phyloP scores from a whole-genome alignment of 768 basidiomycete genomes.

The Suillus brevipes region DNA sequence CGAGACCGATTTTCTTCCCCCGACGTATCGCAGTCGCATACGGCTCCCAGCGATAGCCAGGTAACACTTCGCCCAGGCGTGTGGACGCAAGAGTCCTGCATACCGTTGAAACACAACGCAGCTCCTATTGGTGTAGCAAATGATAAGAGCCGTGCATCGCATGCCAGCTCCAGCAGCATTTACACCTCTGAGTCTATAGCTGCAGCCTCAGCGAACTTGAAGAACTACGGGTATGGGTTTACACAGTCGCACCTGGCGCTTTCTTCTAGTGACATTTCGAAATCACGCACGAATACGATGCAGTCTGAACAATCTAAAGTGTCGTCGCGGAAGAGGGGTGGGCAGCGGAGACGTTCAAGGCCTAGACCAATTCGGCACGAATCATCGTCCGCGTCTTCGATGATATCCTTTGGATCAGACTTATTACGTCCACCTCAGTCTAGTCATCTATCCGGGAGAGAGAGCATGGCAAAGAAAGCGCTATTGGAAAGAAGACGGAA shows the following conservation, averaged over 20 bases:
- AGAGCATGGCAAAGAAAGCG: constrained; percentile 25
- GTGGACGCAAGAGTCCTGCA: constrained; percentile 17
- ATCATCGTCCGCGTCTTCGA: constrained; percentile 28
- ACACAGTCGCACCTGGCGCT: constrained; percentile 12
- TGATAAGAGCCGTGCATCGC: constrained; percentile 4
- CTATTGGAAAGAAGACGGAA: constrained; percentile 29
- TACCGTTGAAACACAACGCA: constrained; percentile 12
- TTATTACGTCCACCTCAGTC: background rate
- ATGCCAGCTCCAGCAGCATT: constrained; percentile 20
- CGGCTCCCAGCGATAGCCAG: constrained; percentile 8
- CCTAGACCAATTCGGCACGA: constrained; percentile 21
- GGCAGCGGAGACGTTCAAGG: constrained; percentile 7
- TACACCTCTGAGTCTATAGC: constrained; percentile 27
- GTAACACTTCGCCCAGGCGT: constrained; percentile 11
- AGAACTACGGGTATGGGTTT: constrained; percentile 25
- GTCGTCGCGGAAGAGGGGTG: background rate
- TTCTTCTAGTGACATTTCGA: constrained; percentile 6
- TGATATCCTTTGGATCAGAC: constrained; percentile 23
- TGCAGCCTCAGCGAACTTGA: constrained; percentile 21
- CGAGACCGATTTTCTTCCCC: constrained; percentile 13
- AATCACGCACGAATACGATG: constrained; percentile 7
- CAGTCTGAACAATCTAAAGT: constrained; percentile 9
- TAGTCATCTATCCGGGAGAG: constrained; percentile 18
- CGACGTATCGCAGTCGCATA: background rate
- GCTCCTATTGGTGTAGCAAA: background rate